These are phyloP conservation scores for Anisodus tanguticus DNA, from an alignment of 257 asterid genomes.

Conservation along the genomic window DNA sequence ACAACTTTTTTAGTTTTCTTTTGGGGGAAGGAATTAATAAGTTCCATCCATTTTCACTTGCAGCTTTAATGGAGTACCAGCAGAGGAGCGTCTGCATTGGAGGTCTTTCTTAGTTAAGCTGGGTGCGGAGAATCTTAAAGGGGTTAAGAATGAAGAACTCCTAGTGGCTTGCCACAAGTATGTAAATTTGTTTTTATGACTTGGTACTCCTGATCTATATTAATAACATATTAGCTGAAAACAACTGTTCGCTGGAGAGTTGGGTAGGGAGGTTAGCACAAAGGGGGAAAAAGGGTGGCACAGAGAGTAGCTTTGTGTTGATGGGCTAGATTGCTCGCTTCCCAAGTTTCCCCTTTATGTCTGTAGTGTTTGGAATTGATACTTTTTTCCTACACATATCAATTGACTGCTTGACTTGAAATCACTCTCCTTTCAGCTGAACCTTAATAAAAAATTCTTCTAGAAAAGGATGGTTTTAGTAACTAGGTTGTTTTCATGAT, in stretches of 20 bases:
- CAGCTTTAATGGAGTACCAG: constrained; percentile 96
- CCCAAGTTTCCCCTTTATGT: background rate
- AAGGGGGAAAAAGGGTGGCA: background rate
- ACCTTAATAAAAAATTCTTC: background rate
- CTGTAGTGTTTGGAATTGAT: background rate
- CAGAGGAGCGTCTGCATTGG: constrained; percentile 98
- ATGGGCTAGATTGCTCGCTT: background rate
- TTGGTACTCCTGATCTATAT: background rate
- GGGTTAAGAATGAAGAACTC: constrained; percentile 93
- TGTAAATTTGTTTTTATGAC: constrained; percentile 7
- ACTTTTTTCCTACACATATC: background rate
- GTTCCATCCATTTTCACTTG: constrained; percentile 25
- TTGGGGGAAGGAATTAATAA: background rate
- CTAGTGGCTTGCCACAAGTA: constrained; percentile 83
- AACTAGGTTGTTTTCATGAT: background rate
- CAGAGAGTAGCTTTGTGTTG: background rate
- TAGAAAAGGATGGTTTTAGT: background rate
- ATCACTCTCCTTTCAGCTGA: background rate
- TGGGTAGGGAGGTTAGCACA: background rate
- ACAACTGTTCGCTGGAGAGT: background rate
- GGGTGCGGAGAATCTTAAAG: constrained; percentile 90
- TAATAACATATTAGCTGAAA: background rate
- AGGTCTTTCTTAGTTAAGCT: constrained; percentile 89
- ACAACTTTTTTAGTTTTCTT: background rate
- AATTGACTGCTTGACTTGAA: background rate